Percentiles rank a stretch among this genome's conserved stretches.
These are phyloP conservation scores for Alternaria sp. DNA, from an alignment of 2,329 filamentous ascomycete species.

Conservation along the genomic window DNA sequence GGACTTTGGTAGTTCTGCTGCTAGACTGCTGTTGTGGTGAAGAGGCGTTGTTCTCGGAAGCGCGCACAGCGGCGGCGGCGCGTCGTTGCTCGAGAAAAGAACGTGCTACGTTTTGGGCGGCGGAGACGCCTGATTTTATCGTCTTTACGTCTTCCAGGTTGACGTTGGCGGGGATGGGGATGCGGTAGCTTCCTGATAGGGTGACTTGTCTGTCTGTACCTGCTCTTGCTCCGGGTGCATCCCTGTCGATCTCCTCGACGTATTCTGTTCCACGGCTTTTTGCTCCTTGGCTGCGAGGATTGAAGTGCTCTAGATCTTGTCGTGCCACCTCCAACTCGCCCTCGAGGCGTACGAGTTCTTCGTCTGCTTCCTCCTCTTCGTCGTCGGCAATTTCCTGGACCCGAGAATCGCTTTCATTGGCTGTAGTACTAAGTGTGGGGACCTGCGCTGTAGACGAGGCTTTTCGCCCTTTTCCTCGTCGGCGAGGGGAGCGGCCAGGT, in stretches of 20 bases:
- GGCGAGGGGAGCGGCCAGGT: conserved; percentile 37
- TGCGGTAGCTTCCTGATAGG: conserved; percentile 44
- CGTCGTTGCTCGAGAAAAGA: conserved; percentile 41
- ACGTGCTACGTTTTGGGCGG: conserved; percentile 43
- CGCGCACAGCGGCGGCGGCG: conserved; percentile 15
- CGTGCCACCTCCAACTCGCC: conserved; percentile 42
- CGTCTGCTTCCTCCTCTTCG: conserved; percentile 38
- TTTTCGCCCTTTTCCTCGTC: conserved; percentile 41
- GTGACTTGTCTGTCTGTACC: conserved; percentile 39
- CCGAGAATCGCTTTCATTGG: conserved; percentile 14
- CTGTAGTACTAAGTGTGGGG: conserved; percentile 20
- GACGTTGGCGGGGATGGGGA: conserved; percentile 43
- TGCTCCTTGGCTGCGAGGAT: conserved; percentile 15
- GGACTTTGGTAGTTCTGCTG: conserved; percentile 1
- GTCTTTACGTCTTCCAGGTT: conserved; percentile 41
- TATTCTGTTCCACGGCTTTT: conserved; percentile 21
- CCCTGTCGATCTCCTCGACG: conserved; percentile 40
- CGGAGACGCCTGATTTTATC: conserved; percentile 43
- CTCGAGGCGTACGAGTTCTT: conserved; percentile 41
- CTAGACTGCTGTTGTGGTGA: background rate
- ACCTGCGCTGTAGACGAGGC: conserved; percentile 27
- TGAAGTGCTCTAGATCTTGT: conserved; percentile 37
- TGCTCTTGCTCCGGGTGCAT: conserved; percentile 1
- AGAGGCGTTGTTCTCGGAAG: conserved; percentile 6
- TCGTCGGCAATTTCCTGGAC: conserved; percentile 20